Conservation (phyloP, 1,139 yeast genomes). For the Geotrichum australiense region DNA sequence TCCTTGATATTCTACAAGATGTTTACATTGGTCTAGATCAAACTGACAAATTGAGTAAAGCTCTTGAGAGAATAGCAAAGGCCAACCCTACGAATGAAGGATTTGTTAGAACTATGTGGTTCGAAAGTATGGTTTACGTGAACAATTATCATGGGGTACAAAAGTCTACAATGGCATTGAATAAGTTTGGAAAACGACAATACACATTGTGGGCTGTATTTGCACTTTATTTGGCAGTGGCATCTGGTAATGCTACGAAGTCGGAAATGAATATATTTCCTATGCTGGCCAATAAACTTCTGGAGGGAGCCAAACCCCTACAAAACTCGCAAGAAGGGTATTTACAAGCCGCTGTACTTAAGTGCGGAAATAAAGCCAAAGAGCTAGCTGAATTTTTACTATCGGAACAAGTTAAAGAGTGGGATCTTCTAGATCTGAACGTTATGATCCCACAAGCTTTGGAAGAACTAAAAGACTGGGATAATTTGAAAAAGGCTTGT, state of each 20-base stretch:
- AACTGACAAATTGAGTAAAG: slow-evolving; percentile 30
- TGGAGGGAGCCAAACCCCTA: slow-evolving; percentile 43
- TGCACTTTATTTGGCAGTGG: slow-evolving; percentile 32
- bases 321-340: slow-evolving; percentile 52
- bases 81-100: slow-evolving; percentile 35
- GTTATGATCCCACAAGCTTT: slow-evolving; percentile 46
- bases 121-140: slow-evolving; percentile 29
- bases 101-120: slow-evolving; percentile 29
- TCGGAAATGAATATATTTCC: slow-evolving; percentile 46
- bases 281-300: slow-evolving; percentile 48
- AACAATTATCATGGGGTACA: slow-evolving; percentile 32
- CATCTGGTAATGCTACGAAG: slow-evolving; percentile 28
- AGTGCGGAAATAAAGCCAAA: slow-evolving; percentile 32
- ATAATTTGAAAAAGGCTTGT: slow-evolving; percentile 34
- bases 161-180: slow-evolving; percentile 32
- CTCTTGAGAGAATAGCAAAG: slow-evolving; percentile 42
- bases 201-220: slow-evolving; percentile 43
- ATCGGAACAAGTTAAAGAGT: slow-evolving; percentile 32
- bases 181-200: slow-evolving; percentile 26
- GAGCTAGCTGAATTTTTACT: slow-evolving; percentile 34
- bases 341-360: slow-evolving; percentile 45
- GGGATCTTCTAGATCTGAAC: slow-evolving; percentile 52
- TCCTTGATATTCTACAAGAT: slow-evolving; percentile 41
- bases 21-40: slow-evolving; percentile 7
- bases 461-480: slow-evolving; percentile 39